phyloP scores from a whole-genome alignment of 75 land plant genomes.

The Selaginella tamariscina region DNA sequence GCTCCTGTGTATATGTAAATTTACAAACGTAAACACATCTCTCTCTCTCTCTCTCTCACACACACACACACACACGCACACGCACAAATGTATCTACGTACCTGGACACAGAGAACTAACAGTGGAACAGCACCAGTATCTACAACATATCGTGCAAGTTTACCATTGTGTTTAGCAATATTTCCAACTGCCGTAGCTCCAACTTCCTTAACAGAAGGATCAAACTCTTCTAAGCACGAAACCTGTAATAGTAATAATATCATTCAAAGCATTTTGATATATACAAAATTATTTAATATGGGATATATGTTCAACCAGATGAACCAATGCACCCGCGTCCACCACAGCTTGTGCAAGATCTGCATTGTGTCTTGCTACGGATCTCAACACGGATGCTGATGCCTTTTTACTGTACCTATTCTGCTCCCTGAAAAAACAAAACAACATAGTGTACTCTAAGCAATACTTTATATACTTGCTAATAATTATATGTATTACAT shows the following conservation, averaged over 20 bases:
- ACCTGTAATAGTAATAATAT: too few relatives aligned
- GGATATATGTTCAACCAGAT: too few relatives aligned
- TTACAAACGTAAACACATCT: not conserved
- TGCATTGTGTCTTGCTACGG: slow-evolving; percentile 27
- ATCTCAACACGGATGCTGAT: slow-evolving; percentile 19
- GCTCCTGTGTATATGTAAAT: slow-evolving; percentile 14
- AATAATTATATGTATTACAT: too few relatives aligned
- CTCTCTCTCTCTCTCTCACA: too few relatives aligned
- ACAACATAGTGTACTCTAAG: too few relatives aligned
- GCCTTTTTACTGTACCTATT: slow-evolving; percentile 20
- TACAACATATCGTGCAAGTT: slow-evolving; percentile 20
- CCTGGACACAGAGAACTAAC: slow-evolving; percentile 22
- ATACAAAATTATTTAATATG: too few relatives aligned
- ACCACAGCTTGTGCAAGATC: slow-evolving; percentile 24
- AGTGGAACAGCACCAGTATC: slow-evolving; percentile 21
- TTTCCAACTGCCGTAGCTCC: slow-evolving; percentile 26
- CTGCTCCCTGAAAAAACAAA: slow-evolving; percentile 17
- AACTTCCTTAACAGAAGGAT: slow-evolving; percentile 26
- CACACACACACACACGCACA: not conserved
- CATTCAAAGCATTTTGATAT: too few relatives aligned
- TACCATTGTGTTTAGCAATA: slow-evolving; percentile 21
- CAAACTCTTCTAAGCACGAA: slow-evolving; percentile 22
- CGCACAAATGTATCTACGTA: slow-evolving; percentile 3
- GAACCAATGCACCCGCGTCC: slow-evolving; percentile 17
- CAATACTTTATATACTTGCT: not conserved